A percentile compares a stretch with the other conserved stretches of the same genome.
Conservation (phyloP, 2,329 filamentous ascomycete genomes). For the Xylariomycetidae sp. region DNA sequence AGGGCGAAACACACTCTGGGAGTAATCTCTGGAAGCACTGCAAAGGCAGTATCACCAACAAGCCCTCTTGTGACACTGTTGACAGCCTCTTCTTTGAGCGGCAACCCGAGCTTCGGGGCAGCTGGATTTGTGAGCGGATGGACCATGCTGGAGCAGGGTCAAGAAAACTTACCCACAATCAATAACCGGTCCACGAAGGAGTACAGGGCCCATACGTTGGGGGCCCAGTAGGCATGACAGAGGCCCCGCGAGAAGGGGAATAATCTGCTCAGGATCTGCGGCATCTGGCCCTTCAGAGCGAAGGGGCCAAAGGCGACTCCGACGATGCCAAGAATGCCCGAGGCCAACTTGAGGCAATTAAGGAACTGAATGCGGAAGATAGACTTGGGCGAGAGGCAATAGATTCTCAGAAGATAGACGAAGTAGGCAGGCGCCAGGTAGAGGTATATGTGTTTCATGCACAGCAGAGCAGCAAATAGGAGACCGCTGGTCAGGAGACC, state of each 20-base stretch:
- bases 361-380: constrained; percentile 70
- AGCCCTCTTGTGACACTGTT: constrained; percentile 89
- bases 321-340: constrained; percentile 67
- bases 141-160: constrained; percentile 1
- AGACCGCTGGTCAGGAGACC: constrained; percentile 75
- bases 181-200: constrained; percentile 82
- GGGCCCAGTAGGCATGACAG: constrained; percentile 98
- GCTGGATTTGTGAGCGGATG: constrained; percentile 49
- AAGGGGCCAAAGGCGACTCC: constrained; percentile 88
- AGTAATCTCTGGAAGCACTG: constrained; percentile 82
- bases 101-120: constrained; percentile 73
- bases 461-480: constrained; percentile 78
- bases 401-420: constrained; percentile 81
- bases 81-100: constrained; percentile 68
- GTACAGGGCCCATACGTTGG: constrained; percentile 95
- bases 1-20: constrained; percentile 76
- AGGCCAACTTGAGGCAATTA: constrained; percentile 80
- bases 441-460: constrained; percentile 97
- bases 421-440: constrained; percentile 96
- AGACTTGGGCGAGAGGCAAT: constrained; percentile 77
- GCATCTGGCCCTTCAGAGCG: constrained; percentile 71
- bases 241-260: constrained; percentile 93
- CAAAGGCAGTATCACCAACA: constrained; percentile 90
- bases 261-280: constrained; percentile 76
- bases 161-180: constrained; percentile 63